phyloP scores from a whole-genome alignment of 345 rosid genomes.

The Bruguiera gymnorhiza region DNA sequence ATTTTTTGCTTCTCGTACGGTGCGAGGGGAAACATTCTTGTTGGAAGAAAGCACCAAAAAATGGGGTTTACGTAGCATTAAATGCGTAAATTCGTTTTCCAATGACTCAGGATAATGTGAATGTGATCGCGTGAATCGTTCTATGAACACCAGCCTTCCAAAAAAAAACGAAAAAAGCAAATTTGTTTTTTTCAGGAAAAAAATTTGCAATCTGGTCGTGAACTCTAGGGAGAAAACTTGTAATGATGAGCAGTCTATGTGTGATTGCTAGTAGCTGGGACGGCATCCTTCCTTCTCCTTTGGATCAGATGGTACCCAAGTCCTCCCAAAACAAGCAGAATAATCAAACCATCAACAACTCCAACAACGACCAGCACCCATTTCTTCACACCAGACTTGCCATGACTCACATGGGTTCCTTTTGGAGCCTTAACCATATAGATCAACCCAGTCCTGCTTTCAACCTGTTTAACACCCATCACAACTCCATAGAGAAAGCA shows the following conservation, averaged over 20 bases:
- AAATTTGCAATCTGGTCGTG: not conserved
- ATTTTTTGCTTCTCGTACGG: no score
- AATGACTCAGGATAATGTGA: no score
- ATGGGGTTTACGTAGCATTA: no score
- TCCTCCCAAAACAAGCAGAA: slow-evolving; percentile 56
- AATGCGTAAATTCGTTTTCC: no score
- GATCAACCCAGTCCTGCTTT: slow-evolving; percentile 43
- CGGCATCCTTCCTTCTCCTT: slow-evolving; percentile 38
- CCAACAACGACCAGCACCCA: slow-evolving; percentile 75
- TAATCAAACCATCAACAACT: slow-evolving; percentile 58
- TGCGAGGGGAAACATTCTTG: no score
- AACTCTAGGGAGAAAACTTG: not conserved
- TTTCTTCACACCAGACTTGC: slow-evolving; percentile 48
- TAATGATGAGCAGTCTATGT: slow-evolving; percentile 21
- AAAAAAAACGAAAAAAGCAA: no score
- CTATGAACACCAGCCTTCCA: no score
- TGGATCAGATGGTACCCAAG: slow-evolving; percentile 50
- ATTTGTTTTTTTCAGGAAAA: not conserved
- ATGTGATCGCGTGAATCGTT: no score
- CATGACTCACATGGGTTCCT: slow-evolving; percentile 39
- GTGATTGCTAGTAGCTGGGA: slow-evolving; percentile 9
- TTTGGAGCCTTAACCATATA: slow-evolving; percentile 74
- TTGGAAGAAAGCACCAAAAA: no score
- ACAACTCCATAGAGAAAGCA: slow-evolving; percentile 60
- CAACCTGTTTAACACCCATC: slow-evolving; percentile 63